Evolutionary conservation across 306 rosid species (phyloP).

Genomic region (Urtica urens): DNA sequence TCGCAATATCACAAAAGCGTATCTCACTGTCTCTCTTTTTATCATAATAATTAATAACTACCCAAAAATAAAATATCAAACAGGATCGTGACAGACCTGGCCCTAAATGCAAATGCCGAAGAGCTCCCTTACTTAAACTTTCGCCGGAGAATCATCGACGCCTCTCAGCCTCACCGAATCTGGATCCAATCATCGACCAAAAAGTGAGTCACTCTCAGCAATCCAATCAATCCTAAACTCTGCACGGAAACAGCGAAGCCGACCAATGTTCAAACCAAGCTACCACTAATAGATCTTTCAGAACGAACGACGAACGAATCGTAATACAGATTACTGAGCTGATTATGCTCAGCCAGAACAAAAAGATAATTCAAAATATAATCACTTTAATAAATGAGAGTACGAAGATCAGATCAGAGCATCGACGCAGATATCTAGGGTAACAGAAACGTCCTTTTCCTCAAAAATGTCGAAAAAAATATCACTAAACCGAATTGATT

Average conservation of each 20-base stretch:
- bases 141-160: conserved; percentile 15
- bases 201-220: conserved; percentile 3
- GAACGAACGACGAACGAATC: background rate
- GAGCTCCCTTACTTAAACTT: conserved; percentile 33
- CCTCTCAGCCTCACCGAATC: conserved; percentile 17
- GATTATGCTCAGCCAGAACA: background rate
- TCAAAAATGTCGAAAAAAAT: conserved; percentile 7
- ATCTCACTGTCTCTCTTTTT: background rate
- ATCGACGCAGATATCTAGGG: conserved; percentile 32
- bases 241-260: conserved; percentile 8
- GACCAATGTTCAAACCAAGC: conserved; percentile 15
- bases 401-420: conserved; percentile 46
- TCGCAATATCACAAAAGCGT: background rate
- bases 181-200: conserved; percentile 14
- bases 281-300: conserved; percentile 36
- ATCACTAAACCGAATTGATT: background rate
- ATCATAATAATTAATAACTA: background rate
- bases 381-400: background rate
- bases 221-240: conserved; percentile 18
- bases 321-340: background rate
- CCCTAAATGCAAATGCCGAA: conserved; percentile 42
- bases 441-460: conserved; percentile 20
- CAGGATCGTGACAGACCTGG: conserved; percentile 14
- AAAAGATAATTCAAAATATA: background rate
- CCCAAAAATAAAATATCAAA: background rate